Evolutionary conservation across 352 stramenopile species (phyloP).

Genomic region (Blastocystis sp.): DNA sequence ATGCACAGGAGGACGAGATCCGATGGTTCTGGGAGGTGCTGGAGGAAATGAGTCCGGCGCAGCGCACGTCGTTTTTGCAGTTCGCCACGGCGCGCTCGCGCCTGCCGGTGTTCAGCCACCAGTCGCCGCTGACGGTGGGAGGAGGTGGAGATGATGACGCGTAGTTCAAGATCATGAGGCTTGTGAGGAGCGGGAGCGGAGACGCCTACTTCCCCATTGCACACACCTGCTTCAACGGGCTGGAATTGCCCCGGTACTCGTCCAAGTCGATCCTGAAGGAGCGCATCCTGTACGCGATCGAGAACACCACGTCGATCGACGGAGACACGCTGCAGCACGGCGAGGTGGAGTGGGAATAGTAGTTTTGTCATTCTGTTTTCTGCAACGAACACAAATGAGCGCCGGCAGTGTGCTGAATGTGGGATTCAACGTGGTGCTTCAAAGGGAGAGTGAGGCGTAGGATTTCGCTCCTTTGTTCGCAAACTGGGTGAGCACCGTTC

Average conservation of each 20-base stretch:
- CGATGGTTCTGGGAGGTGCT: conserved; percentile 53
- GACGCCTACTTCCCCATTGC: conserved; percentile 88
- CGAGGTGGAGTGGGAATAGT: conserved; percentile 62
- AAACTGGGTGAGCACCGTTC: conserved; percentile 51
- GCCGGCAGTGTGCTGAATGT: neutral
- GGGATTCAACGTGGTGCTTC: neutral
- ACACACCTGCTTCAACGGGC: conserved; percentile 97
- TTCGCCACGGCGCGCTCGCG: conserved; percentile 59
- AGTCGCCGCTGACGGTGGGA: conserved; percentile 27
- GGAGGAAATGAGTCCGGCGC: conserved; percentile 4
- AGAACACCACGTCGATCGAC: conserved; percentile 75
- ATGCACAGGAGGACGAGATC: conserved; percentile 17
- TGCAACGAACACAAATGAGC: neutral
- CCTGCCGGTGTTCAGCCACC: conserved; percentile 23
- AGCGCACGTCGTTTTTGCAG: conserved; percentile 54
- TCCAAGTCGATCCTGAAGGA: conserved; percentile 73
- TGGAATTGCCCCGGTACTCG: conserved; percentile 90
- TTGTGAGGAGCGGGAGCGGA: conserved; percentile 71
- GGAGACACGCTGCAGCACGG: conserved; percentile 74
- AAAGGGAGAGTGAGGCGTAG: conserved; percentile 3
- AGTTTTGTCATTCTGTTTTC: neutral
- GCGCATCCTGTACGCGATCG: conserved; percentile 74
- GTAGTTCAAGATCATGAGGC: conserved; percentile 73
- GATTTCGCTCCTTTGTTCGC: conserved; percentile 45
- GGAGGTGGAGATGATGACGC: neutral